A percentile compares a stretch with the other conserved stretches of the same genome.
Evolutionary conservation across 495 filamentous ascomycete genomes (phyloP).

Genomic region (Elasticomyces elasticus): DNA sequence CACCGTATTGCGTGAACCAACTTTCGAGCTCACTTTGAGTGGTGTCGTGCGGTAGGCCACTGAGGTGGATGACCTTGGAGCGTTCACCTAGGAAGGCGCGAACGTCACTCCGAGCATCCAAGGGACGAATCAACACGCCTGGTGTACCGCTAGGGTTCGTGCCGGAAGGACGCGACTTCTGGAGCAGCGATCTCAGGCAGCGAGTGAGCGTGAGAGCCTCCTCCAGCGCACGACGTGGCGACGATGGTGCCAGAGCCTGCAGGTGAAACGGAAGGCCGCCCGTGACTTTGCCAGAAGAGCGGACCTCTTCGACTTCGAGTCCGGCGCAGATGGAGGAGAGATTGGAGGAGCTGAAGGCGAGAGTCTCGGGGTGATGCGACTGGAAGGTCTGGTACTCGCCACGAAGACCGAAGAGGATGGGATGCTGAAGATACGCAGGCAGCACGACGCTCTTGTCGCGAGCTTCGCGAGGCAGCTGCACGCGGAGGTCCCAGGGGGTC

Average conservation of each 20-base stretch:
- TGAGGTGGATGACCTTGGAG: conserved; percentile 96
- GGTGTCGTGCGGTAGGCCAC: conserved; percentile 91
- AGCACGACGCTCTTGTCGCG: conserved; percentile 95
- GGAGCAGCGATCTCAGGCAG: conserved; percentile 80
- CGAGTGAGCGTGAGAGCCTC: conserved; percentile 89
- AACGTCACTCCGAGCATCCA: conserved; percentile 97
- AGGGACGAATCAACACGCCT: conserved; percentile 83
- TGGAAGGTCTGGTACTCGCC: conserved; percentile 98
- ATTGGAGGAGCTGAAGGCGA: conserved; percentile 91
- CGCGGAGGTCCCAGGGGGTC: conserved; percentile 96
- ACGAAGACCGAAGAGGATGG: conserved; percentile 87
- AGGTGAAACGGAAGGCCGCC: conserved; percentile 97
- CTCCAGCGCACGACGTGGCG: conserved; percentile 94
- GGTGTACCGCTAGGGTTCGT: conserved; percentile 66
- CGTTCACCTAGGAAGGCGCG: conserved; percentile 87
- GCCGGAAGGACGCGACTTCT: conserved; percentile 73
- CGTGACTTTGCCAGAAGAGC: conserved; percentile 94
- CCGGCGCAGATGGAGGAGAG: conserved; percentile 95
- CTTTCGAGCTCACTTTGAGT: conserved; percentile 97
- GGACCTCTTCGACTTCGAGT: conserved; percentile 91
- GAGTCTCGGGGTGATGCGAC: conserved; percentile 90
- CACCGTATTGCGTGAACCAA: conserved; percentile 98
- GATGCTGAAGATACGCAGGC: conserved; percentile 94
- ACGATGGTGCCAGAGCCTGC: conserved; percentile 89
- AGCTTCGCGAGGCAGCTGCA: conserved; percentile 92